A percentile compares a stretch with the other conserved stretches of the same genome.
phyloP scores from a whole-genome alignment of 2,329 filamentous ascomycete species.

The Dichotomopilus funicola region DNA sequence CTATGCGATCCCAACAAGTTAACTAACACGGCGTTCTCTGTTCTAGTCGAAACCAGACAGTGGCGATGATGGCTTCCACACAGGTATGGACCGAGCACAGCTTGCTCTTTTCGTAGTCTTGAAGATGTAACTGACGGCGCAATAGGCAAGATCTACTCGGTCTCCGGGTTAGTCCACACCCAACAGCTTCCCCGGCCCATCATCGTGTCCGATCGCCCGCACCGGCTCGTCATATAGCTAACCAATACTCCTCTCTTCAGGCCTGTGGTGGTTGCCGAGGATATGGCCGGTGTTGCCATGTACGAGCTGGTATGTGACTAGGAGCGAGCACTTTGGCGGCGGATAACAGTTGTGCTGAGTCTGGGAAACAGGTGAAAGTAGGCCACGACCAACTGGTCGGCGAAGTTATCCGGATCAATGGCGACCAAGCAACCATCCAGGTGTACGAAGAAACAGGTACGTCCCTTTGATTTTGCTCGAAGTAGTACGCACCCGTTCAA shows the following conservation, averaged over 20 bases:
- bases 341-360: slow-evolving; percentile 13
- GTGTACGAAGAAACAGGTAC: slow-evolving; percentile 98
- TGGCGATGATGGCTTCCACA: slow-evolving; percentile 33
- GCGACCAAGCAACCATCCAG: slow-evolving; percentile 93
- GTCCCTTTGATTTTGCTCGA: slow-evolving; percentile 22
- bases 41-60: slow-evolving; percentile 24
- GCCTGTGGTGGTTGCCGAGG: slow-evolving; percentile 92
- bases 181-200: background rate
- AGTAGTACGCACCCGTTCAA: background rate
- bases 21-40: background rate
- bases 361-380: slow-evolving; percentile 64
- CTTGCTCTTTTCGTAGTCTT: background rate
- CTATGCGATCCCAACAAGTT: background rate
- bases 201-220: slow-evolving; percentile 6
- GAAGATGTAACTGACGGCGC: slow-evolving; percentile 20
- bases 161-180: slow-evolving; percentile 49
- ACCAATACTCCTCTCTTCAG: slow-evolving; percentile 35
- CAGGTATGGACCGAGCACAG: slow-evolving; percentile 32
- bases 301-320: slow-evolving; percentile 76
- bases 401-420: slow-evolving; percentile 96
- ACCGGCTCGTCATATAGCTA: slow-evolving; percentile 25
- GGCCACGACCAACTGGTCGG: slow-evolving; percentile 88
- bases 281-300: slow-evolving; percentile 99
- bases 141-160: slow-evolving; percentile 55
- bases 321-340: background rate